phyloP scores from a whole-genome alignment of 2,329 filamentous ascomycete species.

The Curvularia lunata region DNA sequence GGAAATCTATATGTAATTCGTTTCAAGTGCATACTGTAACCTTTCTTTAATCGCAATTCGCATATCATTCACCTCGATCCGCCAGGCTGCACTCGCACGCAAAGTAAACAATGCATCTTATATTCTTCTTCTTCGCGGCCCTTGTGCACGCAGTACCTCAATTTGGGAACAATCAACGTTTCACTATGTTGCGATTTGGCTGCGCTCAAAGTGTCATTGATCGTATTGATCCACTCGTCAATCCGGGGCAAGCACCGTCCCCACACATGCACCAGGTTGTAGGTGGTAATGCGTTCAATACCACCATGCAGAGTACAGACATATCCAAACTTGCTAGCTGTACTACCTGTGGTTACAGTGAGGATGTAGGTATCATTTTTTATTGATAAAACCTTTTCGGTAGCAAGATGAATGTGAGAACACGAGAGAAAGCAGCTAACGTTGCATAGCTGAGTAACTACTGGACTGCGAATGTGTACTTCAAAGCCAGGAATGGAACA shows the following conservation, averaged over 20 bases:
- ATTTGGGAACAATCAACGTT: slow-evolving; percentile 16
- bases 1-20: neutral
- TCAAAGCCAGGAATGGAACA: slow-evolving; percentile 42
- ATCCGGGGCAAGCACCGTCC: slow-evolving; percentile 44
- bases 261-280: slow-evolving; percentile 51
- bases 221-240: slow-evolving; percentile 44
- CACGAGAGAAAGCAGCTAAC: neutral
- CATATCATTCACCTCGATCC: neutral
- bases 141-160: slow-evolving; percentile 33
- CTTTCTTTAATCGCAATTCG: neutral
- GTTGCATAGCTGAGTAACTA: slow-evolving; percentile 30
- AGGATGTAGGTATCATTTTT: slow-evolving; percentile 19
- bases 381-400: neutral
- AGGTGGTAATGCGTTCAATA: slow-evolving; percentile 56
- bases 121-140: slow-evolving; percentile 31
- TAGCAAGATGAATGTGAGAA: neutral
- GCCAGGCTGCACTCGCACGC: neutral
- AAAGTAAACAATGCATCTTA: slow-evolving; percentile 28
- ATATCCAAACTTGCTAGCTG: slow-evolving; percentile 44
- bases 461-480: slow-evolving; percentile 46
- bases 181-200: slow-evolving; percentile 45
- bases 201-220: slow-evolving; percentile 43
- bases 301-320: slow-evolving; percentile 50
- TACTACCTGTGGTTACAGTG: slow-evolving; percentile 49
- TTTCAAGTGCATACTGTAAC: neutral